These are phyloP conservation scores for Climacium dendroides DNA, from an alignment of 225 moss, liverwort and hornwort species.

Conservation along the genomic window DNA sequence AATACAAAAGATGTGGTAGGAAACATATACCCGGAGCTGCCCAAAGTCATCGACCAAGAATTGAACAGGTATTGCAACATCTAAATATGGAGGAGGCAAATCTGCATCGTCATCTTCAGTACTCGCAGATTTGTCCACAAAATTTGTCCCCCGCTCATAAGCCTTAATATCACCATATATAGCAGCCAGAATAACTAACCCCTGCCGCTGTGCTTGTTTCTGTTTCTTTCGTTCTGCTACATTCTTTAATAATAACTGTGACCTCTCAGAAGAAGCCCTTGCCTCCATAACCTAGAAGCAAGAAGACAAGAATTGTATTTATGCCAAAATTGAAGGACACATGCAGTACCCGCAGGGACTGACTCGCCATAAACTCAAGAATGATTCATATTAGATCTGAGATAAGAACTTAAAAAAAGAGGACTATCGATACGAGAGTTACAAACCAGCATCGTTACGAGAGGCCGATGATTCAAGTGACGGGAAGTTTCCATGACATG, in stretches of 20 bases:
- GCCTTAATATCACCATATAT: slow-evolving; percentile 70
- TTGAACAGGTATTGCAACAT: slow-evolving; percentile 87
- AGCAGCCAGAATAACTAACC: slow-evolving; percentile 76
- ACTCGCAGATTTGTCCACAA: slow-evolving; percentile 10
- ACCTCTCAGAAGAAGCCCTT: slow-evolving; percentile 61
- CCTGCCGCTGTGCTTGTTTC: slow-evolving; percentile 77
- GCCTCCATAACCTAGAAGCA: slow-evolving; percentile 73
- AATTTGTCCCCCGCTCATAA: slow-evolving; percentile 22
- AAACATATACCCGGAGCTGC: slow-evolving; percentile 53
- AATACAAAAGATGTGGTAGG: not conserved
- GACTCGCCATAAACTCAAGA: not conserved
- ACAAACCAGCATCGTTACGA: not conserved
- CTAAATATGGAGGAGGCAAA: slow-evolving; percentile 77
- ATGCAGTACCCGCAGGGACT: not conserved
- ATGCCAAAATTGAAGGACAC: not conserved
- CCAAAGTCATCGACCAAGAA: slow-evolving; percentile 92
- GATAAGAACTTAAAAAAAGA: not conserved
- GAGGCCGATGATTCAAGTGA: not conserved
- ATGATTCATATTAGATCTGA: not conserved
- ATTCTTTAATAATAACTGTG: slow-evolving; percentile 66
- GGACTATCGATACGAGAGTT: not conserved
- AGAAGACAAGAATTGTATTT: not conserved
- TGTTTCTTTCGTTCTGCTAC: slow-evolving; percentile 90
- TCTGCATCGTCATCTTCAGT: slow-evolving; percentile 56
- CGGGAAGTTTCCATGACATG: not conserved